A percentile compares a stretch with the other conserved stretches of the same genome.
phyloP scores from a whole-genome alignment of 768 basidiomycete species.

The Tulasnella sp. region DNA sequence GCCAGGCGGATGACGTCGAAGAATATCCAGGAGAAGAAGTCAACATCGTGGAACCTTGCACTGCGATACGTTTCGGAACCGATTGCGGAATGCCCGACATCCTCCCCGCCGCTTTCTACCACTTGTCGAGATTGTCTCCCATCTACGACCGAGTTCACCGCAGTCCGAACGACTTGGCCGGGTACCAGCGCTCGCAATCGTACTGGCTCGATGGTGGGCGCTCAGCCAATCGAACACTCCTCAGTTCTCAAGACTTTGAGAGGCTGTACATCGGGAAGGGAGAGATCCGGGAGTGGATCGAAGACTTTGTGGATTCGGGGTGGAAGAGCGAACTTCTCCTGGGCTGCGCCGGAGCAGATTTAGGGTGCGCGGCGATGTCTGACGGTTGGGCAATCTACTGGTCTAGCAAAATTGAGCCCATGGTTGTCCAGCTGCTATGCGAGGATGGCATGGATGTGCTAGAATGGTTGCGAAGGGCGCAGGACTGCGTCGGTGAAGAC shows the following conservation, averaged over 20 bases:
- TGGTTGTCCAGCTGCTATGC: neutral
- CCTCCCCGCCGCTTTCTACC: neutral
- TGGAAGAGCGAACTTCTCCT: neutral
- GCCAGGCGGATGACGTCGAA: neutral
- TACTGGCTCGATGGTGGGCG: neutral
- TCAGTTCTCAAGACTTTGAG: neutral
- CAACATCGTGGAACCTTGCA: neutral
- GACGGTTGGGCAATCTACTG: neutral
- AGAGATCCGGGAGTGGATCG: neutral
- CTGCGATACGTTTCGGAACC: neutral
- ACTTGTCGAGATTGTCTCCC: neutral
- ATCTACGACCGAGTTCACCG: neutral
- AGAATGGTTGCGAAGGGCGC: neutral
- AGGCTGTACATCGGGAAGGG: neutral
- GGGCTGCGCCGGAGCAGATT: neutral
- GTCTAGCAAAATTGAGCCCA: neutral
- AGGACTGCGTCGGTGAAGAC: neutral
- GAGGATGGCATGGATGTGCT: neutral
- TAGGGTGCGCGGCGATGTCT: neutral
- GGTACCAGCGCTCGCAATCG: neutral
- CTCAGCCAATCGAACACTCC: neutral
- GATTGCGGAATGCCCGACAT: neutral
- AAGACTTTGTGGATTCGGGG: neutral
- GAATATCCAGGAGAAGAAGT: neutral
- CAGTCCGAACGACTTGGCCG: neutral